Conservation (phyloP, 352 stramenopile genomes). For the Globisporangium middletonii region DNA sequence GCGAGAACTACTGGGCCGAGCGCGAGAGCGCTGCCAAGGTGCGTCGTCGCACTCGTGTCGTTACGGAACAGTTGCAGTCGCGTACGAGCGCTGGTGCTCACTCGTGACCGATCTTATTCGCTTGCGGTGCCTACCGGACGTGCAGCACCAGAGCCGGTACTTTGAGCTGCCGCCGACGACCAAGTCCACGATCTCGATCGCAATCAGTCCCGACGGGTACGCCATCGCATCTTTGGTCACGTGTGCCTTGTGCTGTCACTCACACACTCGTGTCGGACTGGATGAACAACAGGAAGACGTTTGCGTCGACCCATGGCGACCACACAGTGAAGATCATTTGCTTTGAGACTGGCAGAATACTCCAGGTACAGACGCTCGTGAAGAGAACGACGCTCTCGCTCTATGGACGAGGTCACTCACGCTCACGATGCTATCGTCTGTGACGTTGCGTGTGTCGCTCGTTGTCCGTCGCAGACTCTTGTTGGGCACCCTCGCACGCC, state of each 20-base stretch:
- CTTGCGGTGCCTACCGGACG: background rate
- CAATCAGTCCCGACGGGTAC: slow-evolving; percentile 81
- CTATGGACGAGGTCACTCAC: no score
- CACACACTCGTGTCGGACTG: no score
- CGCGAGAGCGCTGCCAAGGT: slow-evolving; percentile 75
- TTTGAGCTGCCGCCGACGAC: slow-evolving; percentile 82
- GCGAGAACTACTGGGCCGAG: slow-evolving; percentile 78
- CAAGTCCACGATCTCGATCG: slow-evolving; percentile 86
- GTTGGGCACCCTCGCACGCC: slow-evolving; percentile 83
- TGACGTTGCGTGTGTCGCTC: background rate
- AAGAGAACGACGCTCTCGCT: no score
- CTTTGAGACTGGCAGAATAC: slow-evolving; percentile 79
- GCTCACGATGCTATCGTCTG: background rate
- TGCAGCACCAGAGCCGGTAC: slow-evolving; percentile 77
- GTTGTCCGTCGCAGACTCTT: slow-evolving; percentile 45
- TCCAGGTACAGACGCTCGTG: slow-evolving; percentile 44
- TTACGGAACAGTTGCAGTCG: background rate
- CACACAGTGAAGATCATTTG: slow-evolving; percentile 98
- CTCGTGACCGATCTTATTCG: slow-evolving; percentile 5
- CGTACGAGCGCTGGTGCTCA: background rate
- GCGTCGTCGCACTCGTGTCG: background rate
- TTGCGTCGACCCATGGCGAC: slow-evolving; percentile 97
- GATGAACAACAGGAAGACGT: slow-evolving; percentile 60
- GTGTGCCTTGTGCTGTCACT: background rate
- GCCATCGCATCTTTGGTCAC: background rate